These are phyloP conservation scores for Gardenia jasminoides DNA, from an alignment of 257 asterid genomes.

Conservation along the genomic window DNA sequence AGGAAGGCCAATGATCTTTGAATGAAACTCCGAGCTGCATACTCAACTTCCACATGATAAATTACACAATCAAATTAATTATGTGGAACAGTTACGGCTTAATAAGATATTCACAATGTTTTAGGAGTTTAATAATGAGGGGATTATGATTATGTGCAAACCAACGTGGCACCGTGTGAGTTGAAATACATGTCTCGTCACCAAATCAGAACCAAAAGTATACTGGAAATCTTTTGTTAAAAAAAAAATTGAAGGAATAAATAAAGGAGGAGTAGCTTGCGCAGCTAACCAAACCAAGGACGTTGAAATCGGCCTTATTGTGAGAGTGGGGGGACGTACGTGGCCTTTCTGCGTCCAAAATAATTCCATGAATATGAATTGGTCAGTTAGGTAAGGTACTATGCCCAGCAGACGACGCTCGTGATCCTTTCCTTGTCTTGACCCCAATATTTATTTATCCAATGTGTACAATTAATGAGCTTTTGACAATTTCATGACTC, in stretches of 20 bases:
- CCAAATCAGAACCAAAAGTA: neutral
- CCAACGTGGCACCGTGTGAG: slow-evolving; percentile 8
- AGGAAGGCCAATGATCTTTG: too few species aligned
- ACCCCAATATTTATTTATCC: neutral
- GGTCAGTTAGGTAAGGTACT: slow-evolving; percentile 9
- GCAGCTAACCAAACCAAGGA: neutral
- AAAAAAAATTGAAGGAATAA: too few species aligned
- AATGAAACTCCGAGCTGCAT: too few species aligned
- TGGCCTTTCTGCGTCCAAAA: slow-evolving; percentile 14
- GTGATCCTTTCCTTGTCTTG: neutral
- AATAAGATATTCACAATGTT: too few species aligned
- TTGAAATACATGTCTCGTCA: neutral
- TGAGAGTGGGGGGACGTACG: neutral
- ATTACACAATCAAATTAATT: too few species aligned
- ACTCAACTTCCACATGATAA: too few species aligned
- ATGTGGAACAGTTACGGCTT: too few species aligned
- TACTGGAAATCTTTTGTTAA: neutral
- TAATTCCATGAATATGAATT: slow-evolving; percentile 5
- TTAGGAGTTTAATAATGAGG: neutral
- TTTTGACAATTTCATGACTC: too few species aligned
- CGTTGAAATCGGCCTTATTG: neutral
- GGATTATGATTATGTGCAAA: slow-evolving; percentile 1
- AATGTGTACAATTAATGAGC: too few species aligned
- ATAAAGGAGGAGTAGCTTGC: neutral
- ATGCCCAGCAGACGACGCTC: neutral